phyloP scores from a whole-genome alignment of 1,284 basidiomycete species.

The Ganoderma lucidum region DNA sequence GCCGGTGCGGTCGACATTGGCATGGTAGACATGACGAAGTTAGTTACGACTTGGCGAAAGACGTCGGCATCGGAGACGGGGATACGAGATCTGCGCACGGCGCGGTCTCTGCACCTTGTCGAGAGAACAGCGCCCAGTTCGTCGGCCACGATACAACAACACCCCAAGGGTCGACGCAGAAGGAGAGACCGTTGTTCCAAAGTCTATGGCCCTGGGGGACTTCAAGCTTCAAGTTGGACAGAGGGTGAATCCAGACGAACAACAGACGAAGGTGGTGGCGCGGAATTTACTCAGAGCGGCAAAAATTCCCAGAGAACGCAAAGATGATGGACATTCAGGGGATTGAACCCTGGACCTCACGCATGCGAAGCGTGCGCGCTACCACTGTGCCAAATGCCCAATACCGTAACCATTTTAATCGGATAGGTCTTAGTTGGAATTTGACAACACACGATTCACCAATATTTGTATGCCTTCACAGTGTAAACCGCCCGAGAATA shows the following conservation, averaged over 20 bases:
- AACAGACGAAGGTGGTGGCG: not conserved
- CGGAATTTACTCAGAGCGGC: not conserved
- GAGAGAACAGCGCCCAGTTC: slow-evolving; percentile 26
- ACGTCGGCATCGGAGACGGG: slow-evolving; percentile 31
- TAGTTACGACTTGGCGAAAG: slow-evolving; percentile 33
- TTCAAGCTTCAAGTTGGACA: too few species aligned
- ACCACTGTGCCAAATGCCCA: slow-evolving; percentile 34
- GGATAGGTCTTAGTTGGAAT: too few species aligned
- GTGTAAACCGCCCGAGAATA: too few species aligned
- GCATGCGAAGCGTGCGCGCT: slow-evolving; percentile 35
- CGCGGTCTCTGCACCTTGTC: slow-evolving; percentile 27
- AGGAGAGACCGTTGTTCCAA: not conserved
- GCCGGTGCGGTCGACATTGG: not conserved
- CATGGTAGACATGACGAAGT: slow-evolving; percentile 33
- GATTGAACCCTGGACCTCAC: slow-evolving; percentile 34
- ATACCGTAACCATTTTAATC: too few species aligned
- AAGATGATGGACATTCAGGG: slow-evolving; percentile 22
- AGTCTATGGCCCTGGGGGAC: not conserved
- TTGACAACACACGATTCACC: too few species aligned
- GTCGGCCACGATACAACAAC: slow-evolving; percentile 15
- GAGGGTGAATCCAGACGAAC: not conserved
- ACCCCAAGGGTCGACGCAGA: not conserved
- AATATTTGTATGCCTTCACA: too few species aligned
- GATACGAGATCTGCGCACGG: slow-evolving; percentile 28
- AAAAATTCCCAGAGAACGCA: not conserved